A percentile compares a stretch with the other conserved stretches of the same genome.
These are phyloP conservation scores for Dioscorea zingiberensis DNA, from an alignment of 106 monocot genomes.

Conservation along the genomic window DNA sequence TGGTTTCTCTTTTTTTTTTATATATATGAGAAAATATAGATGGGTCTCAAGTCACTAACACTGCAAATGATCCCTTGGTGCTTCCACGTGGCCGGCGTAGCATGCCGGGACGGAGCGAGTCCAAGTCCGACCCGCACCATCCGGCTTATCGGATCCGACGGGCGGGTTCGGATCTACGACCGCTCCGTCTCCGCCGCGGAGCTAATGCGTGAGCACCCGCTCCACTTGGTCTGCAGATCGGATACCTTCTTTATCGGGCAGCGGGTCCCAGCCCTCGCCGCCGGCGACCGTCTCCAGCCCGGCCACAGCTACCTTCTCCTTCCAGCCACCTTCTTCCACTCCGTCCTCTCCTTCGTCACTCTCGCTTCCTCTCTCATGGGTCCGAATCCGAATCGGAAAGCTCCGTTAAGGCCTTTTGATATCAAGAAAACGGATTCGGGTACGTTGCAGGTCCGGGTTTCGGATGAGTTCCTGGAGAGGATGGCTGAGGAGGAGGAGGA, in stretches of 20 bases:
- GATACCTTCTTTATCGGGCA: conserved; percentile 33
- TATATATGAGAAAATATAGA: not conserved
- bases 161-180: conserved; percentile 20
- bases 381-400: not conserved
- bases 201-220: conserved; percentile 20
- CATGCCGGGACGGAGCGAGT: not conserved
- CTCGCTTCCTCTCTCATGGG: conserved; percentile 12
- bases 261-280: conserved; percentile 18
- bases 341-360: conserved; percentile 33
- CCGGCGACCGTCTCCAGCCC: conserved; percentile 16
- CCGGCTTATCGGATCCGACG: conserved; percentile 24
- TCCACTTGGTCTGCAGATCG: conserved; percentile 28
- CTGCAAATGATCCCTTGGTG: conserved; percentile 10
- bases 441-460: conserved; percentile 19
- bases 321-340: conserved; percentile 25
- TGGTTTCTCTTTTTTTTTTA: too few relatives aligned
- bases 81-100: conserved; percentile 9
- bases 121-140: not conserved
- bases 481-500: not conserved
- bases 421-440: conserved; percentile 20
- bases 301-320: conserved; percentile 31
- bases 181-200: conserved; percentile 20
- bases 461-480: conserved; percentile 19
- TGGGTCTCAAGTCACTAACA: conserved; percentile 9
- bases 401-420: conserved; percentile 13